These are phyloP conservation scores for Ploettnerulaceae sp. DNA, from an alignment of 2,329 filamentous ascomycete genomes.

Conservation along the genomic window DNA sequence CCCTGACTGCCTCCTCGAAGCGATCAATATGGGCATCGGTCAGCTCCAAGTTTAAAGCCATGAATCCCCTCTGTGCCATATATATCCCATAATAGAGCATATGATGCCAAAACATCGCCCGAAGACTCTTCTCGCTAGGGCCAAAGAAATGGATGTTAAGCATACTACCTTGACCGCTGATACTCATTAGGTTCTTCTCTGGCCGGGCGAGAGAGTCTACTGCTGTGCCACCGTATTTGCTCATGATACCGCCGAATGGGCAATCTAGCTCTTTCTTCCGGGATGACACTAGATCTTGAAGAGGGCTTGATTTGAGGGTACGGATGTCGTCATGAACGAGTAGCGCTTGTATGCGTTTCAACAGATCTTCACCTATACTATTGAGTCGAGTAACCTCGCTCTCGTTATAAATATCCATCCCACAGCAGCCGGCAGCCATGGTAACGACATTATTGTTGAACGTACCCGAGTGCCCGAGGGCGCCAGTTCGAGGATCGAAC, in stretches of 20 bases:
- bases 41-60: conserved; percentile 23
- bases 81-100: conserved; percentile 25
- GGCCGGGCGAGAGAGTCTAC: background rate
- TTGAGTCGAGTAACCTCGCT: conserved; percentile 18
- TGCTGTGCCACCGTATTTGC: too few species aligned
- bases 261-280: conserved; percentile 13
- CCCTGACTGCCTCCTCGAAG: conserved; percentile 9
- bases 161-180: conserved; percentile 24
- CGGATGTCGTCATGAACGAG: conserved; percentile 13
- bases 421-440: conserved; percentile 48
- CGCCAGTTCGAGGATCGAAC: conserved; percentile 46
- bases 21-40: conserved; percentile 15
- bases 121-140: conserved; percentile 17
- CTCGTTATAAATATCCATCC: conserved; percentile 23
- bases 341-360: conserved; percentile 6
- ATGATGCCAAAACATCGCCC: conserved; percentile 23
- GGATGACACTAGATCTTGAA: too few species aligned
- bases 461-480: conserved; percentile 53
- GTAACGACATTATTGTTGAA: conserved; percentile 59
- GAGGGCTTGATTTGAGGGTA: background rate
- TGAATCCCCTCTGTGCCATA: conserved; percentile 23
- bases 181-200: conserved; percentile 13
- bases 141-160: conserved; percentile 22
- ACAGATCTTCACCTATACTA: conserved; percentile 18
- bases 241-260: conserved; percentile 12